Evolutionary conservation across 805 yeast genomes (phyloP), one percentile per base, ranked within the genome.

Genomic region (Yamadazyma philogaea): DNA sequence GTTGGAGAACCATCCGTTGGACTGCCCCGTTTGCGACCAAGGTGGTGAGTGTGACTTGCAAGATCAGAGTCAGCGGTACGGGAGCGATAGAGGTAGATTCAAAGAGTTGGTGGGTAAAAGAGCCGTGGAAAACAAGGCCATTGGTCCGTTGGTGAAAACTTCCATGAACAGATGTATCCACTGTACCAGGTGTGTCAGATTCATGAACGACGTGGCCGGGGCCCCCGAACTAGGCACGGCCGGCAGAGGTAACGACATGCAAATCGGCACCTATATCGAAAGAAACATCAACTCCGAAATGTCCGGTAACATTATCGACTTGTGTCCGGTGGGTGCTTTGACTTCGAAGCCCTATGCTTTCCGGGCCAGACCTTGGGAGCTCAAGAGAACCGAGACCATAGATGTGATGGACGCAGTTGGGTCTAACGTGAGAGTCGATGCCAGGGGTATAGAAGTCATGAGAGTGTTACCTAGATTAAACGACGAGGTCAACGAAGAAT

Each of bases 1-100:
- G 48, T 75, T 87, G 50, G 87, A 87, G 53, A 87, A 87, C 73
- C 96, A 87, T 70, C 96, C 96, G 17, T 75, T 87, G 59, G 96
- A 87, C 70, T 87, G 95, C 68, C 96, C 95, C 18, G 84, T 87
- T 43, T 87, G 96, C 66, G 96, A 87, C 68, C 96, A 87, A 68
- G 96, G 95, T 67, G 96, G 96, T 51, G 96, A 87, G 65, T 87
- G 96, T 72, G 96, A 87, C 62, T 75, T 87, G 54, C 96, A 87
- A 70, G 96, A 87, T 60, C 96, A 87, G 71, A 74, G 87, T 15
- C 70, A 82, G 59, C 77, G 93, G 61, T 84, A 84, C 60, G 96
- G 96, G 46, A 68, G 84, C 40, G 96, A 87, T 66, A 78, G 95
- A 50, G 95, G 96, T 52, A 78, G 96, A 63, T 87, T 84, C 70